Conservation (phyloP, 1,284 basidiomycete species). For the Flammula alnicola region DNA sequence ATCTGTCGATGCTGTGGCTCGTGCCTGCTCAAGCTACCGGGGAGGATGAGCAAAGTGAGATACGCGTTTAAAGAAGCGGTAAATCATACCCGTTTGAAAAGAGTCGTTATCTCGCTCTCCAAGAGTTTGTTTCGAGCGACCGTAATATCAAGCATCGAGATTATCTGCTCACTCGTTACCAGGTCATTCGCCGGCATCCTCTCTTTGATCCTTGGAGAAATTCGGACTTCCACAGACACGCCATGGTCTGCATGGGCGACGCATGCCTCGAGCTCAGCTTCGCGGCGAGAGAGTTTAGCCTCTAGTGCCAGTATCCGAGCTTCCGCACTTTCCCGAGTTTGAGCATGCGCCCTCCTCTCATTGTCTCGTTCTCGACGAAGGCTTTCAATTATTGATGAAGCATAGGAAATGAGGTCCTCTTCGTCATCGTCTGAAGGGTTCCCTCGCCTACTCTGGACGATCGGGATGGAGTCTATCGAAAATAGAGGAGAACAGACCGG, state of each 20-base stretch:
- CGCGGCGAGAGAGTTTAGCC: slow-evolving; percentile 59
- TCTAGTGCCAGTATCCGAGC: slow-evolving; percentile 50
- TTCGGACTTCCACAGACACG: neutral
- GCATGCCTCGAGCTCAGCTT: slow-evolving; percentile 53
- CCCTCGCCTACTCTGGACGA: neutral
- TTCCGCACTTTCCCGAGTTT: slow-evolving; percentile 44
- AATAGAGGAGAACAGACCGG: neutral
- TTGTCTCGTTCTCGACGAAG: slow-evolving; percentile 47
- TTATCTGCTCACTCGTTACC: slow-evolving; percentile 38
- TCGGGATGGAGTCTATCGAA: neutral
- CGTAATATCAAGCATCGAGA: slow-evolving; percentile 44
- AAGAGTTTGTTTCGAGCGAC: slow-evolving; percentile 46
- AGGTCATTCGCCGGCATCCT: neutral
- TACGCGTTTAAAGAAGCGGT: neutral
- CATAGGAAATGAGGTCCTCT: slow-evolving; percentile 39
- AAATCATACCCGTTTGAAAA: slow-evolving; percentile 43
- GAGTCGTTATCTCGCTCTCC: slow-evolving; percentile 48
- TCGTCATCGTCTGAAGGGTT: slow-evolving; percentile 20
- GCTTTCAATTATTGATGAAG: slow-evolving; percentile 46
- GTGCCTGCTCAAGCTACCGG: slow-evolving; percentile 20
- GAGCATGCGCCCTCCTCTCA: slow-evolving; percentile 49
- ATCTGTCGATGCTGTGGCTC: slow-evolving; percentile 2
- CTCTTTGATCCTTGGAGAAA: neutral
- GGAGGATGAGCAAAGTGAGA: slow-evolving; percentile 2
- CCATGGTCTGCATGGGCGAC: slow-evolving; percentile 23